Percentiles rank a stretch among this genome's conserved stretches.
phyloP scores from a whole-genome alignment of 2,329 filamentous ascomycete species.

The Nannizziopsis arthrosporioides region DNA sequence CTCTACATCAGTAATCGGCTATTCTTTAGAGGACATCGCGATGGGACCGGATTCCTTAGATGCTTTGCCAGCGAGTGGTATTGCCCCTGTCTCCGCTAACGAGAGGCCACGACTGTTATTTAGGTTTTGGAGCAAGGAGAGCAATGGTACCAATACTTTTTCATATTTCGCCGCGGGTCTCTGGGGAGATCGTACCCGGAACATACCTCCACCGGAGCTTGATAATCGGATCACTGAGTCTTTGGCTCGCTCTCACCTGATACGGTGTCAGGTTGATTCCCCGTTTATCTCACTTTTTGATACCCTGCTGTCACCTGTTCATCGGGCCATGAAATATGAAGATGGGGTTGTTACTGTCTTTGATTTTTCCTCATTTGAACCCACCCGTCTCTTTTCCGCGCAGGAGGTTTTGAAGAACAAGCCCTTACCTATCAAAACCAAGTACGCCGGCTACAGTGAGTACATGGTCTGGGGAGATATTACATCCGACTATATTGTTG shows the following conservation, averaged over 20 bases:
- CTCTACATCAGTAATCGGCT: too few relatives aligned
- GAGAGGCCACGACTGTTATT: slow-evolving; percentile 21
- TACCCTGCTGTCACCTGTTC: slow-evolving; percentile 22
- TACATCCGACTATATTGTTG: slow-evolving; percentile 20
- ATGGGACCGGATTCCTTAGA: too few relatives aligned
- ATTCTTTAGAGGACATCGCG: too few relatives aligned
- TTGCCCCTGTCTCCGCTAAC: too few relatives aligned
- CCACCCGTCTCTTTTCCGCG: slow-evolving; percentile 21
- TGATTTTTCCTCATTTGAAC: slow-evolving; percentile 20
- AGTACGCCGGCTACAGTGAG: slow-evolving; percentile 23
- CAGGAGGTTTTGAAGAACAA: slow-evolving; percentile 16
- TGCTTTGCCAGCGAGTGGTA: too few relatives aligned
- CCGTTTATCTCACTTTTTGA: slow-evolving; percentile 28
- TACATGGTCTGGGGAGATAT: slow-evolving; percentile 28
- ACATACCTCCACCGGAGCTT: slow-evolving; percentile 14
- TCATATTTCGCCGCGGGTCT: slow-evolving; percentile 20
- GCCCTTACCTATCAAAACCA: slow-evolving; percentile 7
- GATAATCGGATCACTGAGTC: slow-evolving; percentile 16
- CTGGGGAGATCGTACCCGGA: slow-evolving; percentile 15
- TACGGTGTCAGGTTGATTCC: slow-evolving; percentile 14
- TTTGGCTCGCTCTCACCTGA: slow-evolving; percentile 21
- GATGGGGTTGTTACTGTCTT: slow-evolving; percentile 24
- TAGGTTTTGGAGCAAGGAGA: slow-evolving; percentile 25
- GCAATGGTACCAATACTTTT: slow-evolving; percentile 23
- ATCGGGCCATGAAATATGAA: slow-evolving; percentile 21